These are phyloP conservation scores for Sugiyamaella qingdaonensis DNA, from an alignment of 805 yeast genomes.

Conservation along the genomic window DNA sequence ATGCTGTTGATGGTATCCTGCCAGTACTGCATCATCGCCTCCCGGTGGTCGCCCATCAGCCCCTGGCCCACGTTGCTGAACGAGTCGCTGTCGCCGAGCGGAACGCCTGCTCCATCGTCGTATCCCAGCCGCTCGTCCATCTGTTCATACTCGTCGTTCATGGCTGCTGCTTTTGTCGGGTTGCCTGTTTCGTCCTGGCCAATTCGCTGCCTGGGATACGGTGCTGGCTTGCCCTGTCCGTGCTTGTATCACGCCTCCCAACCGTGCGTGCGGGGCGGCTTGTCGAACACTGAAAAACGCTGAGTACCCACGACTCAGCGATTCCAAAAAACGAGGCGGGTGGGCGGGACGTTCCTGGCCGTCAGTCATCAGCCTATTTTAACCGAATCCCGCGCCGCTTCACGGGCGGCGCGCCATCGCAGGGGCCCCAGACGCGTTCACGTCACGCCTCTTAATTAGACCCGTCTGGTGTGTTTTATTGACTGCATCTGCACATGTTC, in stretches of 20 bases:
- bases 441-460: background rate
- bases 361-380: no score
- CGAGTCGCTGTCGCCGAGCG: slow-evolving; percentile 34
- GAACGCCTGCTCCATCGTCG: background rate
- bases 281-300: no score
- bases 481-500: slow-evolving; percentile 23
- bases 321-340: no score
- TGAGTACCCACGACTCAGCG: no score
- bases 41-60: slow-evolving; percentile 71
- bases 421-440: background rate
- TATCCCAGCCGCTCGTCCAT: background rate
- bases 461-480: background rate
- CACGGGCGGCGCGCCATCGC: background rate
- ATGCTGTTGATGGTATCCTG: slow-evolving; percentile 90
- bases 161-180: no score
- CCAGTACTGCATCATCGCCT: slow-evolving; percentile 95
- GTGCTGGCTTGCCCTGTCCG: no score
- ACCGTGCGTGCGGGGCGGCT: no score
- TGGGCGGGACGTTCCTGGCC: no score
- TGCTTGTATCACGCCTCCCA: no score
- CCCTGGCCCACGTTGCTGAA: slow-evolving; percentile 94
- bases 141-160: slow-evolving; percentile 5
- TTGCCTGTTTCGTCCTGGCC: no score
- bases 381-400: background rate
- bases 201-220: no score